Evolutionary conservation across 208 protist species (phyloP), one percentile per base, ranked within the genome.

Genomic region (Crithidia mellificae): DNA sequence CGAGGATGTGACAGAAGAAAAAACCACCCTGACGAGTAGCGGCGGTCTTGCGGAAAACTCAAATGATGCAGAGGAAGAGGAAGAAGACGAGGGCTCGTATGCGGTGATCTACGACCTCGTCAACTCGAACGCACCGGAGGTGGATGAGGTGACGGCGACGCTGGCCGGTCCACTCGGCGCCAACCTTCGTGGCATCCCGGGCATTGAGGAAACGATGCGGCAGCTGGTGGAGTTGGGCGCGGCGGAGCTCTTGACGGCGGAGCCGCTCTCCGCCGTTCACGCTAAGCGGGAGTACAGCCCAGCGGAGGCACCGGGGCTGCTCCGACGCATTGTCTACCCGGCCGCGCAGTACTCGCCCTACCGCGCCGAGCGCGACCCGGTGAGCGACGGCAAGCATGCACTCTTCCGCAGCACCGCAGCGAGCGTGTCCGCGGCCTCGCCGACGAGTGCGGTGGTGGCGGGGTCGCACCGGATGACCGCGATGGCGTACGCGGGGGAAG

Each of bases 281-380:
- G 39, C 50, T 20, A 34, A 77, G 32, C 77, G 82, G 0, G 56
- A 74, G 27, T 95, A 95, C 68, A 58, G 83, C 46, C 73, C 83
- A 2, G 39, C 49, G 5, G 54, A 74, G 2, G 75, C 86, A 0
- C 87, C 90, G 0, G 78, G 79, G 0, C 71, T 88, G 2, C 57
- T 95, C 41, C 44, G 63, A 7, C 77, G 84, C 3, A 81, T 78
- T 3, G 57, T 92, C 14, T 95, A 95, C 51, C 79, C 81, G 0
- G 30, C 79, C 12, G 81, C 78, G 14, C 66, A 85, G 43, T 95
- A 95, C 77, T 91, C 80, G 11, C 90, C 90, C 2, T 88, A 87
- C 59, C 72, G 87, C 15, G 39, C 63, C n/a, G 55, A 70, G 17
- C 76, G 85, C 7, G 90, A 95, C 57, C 87, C 90, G 24, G 68